phyloP scores from a whole-genome alignment of 2,329 filamentous ascomycete species.

The Aspergillaceae sp. region DNA sequence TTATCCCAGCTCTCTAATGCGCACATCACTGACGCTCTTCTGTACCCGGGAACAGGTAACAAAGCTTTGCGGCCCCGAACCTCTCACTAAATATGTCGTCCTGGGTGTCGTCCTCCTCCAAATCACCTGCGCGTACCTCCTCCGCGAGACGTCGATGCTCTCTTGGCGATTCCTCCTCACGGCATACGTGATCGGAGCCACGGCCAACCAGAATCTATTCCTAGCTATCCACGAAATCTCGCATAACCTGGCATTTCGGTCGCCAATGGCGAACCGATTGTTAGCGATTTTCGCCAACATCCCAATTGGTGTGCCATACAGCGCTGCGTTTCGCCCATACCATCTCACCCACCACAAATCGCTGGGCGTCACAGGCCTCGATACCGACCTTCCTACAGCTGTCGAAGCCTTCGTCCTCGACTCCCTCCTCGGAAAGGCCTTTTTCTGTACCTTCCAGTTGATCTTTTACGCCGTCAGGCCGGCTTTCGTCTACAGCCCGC shows the following conservation, averaged over 20 bases:
- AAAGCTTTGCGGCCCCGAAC: constrained; percentile 93
- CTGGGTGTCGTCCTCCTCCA: constrained; percentile 75
- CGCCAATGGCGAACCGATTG: constrained; percentile 67
- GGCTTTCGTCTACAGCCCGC: constrained; percentile 85
- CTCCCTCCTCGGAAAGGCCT: constrained; percentile 87
- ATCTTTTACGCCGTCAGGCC: constrained; percentile 96
- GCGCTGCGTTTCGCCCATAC: constrained; percentile 93
- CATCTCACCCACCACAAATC: constrained; percentile 99
- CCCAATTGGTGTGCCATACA: constrained; percentile 92
- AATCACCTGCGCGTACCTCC: constrained; percentile 63
- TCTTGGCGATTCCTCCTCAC: constrained; percentile 78
- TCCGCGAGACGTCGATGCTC: constrained; percentile 69
- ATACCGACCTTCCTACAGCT: constrained; percentile 89
- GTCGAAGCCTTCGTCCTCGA: constrained; percentile 89
- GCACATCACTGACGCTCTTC: not conserved
- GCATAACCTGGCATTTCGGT: constrained; percentile 90
- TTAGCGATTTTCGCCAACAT: constrained; percentile 91
- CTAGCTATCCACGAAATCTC: constrained; percentile 98
- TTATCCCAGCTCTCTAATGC: too few relatives aligned
- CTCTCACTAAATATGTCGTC: constrained; percentile 90
- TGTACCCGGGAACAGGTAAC: constrained; percentile 57
- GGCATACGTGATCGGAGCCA: constrained; percentile 86
- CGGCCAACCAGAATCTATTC: constrained; percentile 96
- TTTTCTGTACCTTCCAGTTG: constrained; percentile 99
- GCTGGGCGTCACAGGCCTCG: constrained; percentile 87